phyloP scores from a whole-genome alignment of 371 early-diverging fungal genomes.

The Chytridium lagenaria region DNA sequence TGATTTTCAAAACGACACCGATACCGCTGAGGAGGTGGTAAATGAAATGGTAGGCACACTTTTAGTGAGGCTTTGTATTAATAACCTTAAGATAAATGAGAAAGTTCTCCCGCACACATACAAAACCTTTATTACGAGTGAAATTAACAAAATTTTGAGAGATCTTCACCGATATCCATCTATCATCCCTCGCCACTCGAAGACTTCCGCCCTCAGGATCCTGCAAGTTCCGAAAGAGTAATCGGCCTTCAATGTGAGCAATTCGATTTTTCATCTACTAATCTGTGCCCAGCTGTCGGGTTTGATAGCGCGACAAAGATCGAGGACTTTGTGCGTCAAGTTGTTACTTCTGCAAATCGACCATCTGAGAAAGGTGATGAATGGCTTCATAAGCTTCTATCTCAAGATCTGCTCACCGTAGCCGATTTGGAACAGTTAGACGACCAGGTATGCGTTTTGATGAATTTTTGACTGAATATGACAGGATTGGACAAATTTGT shows the following conservation, averaged over 20 bases:
- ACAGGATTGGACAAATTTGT: constrained; percentile 70
- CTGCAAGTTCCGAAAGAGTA: not conserved
- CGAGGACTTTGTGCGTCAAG: not conserved
- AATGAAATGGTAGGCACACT: constrained; percentile 79
- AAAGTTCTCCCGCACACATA: constrained; percentile 75
- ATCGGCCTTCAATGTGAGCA: not conserved
- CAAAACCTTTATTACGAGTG: constrained; percentile 78
- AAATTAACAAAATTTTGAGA: constrained; percentile 69
- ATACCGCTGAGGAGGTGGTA: constrained; percentile 90
- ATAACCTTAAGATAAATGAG: constrained; percentile 72
- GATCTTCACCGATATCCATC: constrained; percentile 37
- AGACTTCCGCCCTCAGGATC: not conserved
- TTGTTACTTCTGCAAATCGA: constrained; percentile 46
- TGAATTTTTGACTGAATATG: not conserved
- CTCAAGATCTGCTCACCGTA: constrained; percentile 81
- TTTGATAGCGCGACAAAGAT: no score
- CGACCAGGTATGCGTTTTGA: constrained; percentile 47
- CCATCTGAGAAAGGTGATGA: constrained; percentile 74
- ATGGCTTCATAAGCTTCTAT: constrained; percentile 72
- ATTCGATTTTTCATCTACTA: no score
- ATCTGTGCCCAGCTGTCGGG: not conserved
- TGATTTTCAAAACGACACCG: constrained; percentile 74
- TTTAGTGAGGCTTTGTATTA: not conserved
- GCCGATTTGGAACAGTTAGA: constrained; percentile 77
- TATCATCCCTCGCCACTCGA: constrained; percentile 48